Percentiles rank a stretch among this genome's conserved stretches.
These are phyloP conservation scores for Auricularia heimuer DNA, from an alignment of 768 basidiomycete species.

Conservation along the genomic window DNA sequence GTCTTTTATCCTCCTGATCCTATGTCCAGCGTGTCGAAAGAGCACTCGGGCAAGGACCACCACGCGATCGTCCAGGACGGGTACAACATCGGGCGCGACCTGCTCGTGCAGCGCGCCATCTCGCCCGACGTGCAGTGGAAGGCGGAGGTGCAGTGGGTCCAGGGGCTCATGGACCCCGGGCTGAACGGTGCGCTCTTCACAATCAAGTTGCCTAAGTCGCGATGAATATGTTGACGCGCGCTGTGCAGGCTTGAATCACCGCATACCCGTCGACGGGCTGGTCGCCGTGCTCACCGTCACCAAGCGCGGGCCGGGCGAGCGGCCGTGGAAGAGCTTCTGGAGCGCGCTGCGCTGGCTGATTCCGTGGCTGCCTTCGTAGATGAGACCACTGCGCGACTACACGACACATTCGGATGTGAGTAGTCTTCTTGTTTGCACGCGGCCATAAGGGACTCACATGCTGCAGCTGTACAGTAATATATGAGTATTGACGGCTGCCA, in stretches of 20 bases:
- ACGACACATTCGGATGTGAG: too few relatives aligned
- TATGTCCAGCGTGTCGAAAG: conserved; percentile 54
- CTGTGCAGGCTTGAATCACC: neutral
- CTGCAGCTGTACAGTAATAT: too few relatives aligned
- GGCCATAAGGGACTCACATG: too few relatives aligned
- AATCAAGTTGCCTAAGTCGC: too few relatives aligned
- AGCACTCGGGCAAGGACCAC: conserved; percentile 47
- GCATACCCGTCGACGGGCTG: neutral
- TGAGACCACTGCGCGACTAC: too few relatives aligned
- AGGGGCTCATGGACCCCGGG: conserved; percentile 60
- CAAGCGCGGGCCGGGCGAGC: neutral
- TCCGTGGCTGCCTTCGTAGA: neutral
- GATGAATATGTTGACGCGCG: too few relatives aligned
- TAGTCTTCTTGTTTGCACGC: too few relatives aligned
- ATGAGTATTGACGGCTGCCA: too few relatives aligned
- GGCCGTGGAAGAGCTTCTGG: neutral
- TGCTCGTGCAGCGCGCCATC: conserved; percentile 57
- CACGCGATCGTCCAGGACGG: conserved; percentile 72
- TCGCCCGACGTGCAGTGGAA: conserved; percentile 60
- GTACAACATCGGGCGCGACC: conserved; percentile 76
- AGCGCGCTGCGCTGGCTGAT: neutral
- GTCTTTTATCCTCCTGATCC: neutral
- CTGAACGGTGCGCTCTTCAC: conserved; percentile 39
- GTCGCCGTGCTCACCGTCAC: neutral
- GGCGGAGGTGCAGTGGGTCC: conserved; percentile 67